Base-by-base conservation (phyloP, 2,329 filamentous ascomycete species). In the Rasamsonia emersonii region DNA sequence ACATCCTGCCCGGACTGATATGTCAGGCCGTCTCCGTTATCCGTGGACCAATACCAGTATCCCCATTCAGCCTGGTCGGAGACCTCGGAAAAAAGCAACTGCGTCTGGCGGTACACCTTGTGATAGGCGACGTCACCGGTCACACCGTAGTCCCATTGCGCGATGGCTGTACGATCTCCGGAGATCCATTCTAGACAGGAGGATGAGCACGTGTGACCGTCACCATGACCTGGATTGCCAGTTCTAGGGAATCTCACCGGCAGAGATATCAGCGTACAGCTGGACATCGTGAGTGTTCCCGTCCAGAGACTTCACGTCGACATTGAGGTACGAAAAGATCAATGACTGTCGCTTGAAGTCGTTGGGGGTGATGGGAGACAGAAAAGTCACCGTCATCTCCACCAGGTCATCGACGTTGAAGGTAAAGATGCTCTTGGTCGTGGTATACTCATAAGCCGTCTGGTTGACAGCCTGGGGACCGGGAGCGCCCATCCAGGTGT, bases 211-310 rank as follows among this genome's bases (percentile, higher is more conserved):
- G 24, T 11, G 23, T 4, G 5, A n/a, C 7, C 5, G 7, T 11
- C 24, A 28, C 15, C 15, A 27, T n/a, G n/a, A 28, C 10, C 18
- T 11, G 16, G 10, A 5, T n/a, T 15, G 3, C 7, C 5, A 8
- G 15, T 8, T 15, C 5, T 17, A 24, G 13, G 17, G 15, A 17
- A 21, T 53, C 69, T 51, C 51, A 79, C 76, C 77, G 33, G 75
- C 77, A 32, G 79, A 77, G 23, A 85, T 76, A 48, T 86, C 82
- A 15, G 78, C 68, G 49, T 88, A 86, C 4, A 86, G 47, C 47
- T 84, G 73, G 2, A 86, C 77, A 25, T 72, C 59, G 51, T 86
- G 82, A 1, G 62, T 44, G 3, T 50, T 50, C 8, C 76, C 77
- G 53, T 86, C 81, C 2, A 73, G 47, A 1, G 80, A 80, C 20